Evolutionary conservation across 257 asterid species (phyloP).

Genomic region (Solanum virginianum): DNA sequence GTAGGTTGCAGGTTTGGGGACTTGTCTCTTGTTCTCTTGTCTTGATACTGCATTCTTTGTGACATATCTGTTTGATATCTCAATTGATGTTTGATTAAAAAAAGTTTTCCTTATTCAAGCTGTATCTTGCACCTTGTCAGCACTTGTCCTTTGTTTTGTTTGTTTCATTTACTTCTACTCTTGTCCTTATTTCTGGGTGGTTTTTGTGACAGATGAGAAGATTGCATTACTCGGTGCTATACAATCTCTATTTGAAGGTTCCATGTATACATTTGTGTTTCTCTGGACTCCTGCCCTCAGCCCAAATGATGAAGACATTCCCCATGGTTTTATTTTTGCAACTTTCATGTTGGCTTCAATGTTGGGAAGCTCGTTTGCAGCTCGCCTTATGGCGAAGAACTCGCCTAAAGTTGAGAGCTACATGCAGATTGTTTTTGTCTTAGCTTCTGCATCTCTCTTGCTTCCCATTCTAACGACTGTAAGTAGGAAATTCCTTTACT

Average conservation of each 20-base stretch:
- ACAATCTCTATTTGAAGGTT: constrained; percentile 96
- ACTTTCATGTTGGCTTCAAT: constrained; percentile 95
- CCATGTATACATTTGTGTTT: constrained; percentile 95
- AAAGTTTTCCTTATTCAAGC: neutral
- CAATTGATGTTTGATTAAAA: neutral
- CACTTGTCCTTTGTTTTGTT: neutral
- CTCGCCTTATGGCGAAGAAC: constrained; percentile 77
- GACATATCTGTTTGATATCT: neutral
- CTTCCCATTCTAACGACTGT: constrained; percentile 70
- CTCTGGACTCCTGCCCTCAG: constrained; percentile 98
- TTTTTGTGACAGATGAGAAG: constrained; percentile 70
- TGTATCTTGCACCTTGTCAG: neutral
- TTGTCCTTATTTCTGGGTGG: constrained; percentile 3
- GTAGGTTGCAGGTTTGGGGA: neutral
- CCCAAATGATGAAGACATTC: constrained; percentile 91
- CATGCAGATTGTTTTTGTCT: constrained; percentile 83
- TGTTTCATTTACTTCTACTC: neutral
- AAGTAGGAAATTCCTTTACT: constrained; percentile 13
- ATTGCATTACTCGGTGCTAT: constrained; percentile 94
- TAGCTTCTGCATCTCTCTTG: constrained; percentile 76
- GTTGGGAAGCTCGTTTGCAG: constrained; percentile 95
- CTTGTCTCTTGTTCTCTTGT: neutral
- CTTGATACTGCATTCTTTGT: neutral
- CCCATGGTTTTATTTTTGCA: constrained; percentile 92
- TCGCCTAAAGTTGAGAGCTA: constrained; percentile 78